Evolutionary conservation across 306 rosid species (phyloP).

Genomic region (Malus orientalis): DNA sequence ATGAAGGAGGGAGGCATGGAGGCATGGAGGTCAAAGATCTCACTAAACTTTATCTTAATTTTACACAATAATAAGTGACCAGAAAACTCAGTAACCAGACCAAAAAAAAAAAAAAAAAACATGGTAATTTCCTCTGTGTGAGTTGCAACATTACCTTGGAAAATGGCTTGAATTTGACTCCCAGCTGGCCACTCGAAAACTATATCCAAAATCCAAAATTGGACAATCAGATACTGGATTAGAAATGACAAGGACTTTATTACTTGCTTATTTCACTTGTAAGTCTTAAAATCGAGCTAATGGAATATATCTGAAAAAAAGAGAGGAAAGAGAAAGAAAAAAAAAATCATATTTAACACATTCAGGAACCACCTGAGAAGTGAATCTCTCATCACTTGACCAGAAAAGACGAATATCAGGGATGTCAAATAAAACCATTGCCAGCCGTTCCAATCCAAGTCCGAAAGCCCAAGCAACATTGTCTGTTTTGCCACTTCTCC

Average conservation of each 20-base stretch:
- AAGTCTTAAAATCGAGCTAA: constrained; percentile 5
- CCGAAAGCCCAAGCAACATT: constrained; percentile 99
- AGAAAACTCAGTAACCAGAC: background rate
- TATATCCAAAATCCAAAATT: constrained; percentile 31
- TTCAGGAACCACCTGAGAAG: constrained; percentile 70
- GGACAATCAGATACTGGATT: constrained; percentile 4
- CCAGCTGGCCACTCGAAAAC: constrained; percentile 74
- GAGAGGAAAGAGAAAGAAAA: background rate
- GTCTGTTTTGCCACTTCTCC: constrained; percentile 57
- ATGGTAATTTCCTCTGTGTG: background rate
- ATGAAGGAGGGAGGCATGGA: background rate
- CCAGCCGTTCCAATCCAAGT: constrained; percentile 91
- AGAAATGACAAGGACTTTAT: constrained; percentile 14
- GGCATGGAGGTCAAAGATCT: background rate
- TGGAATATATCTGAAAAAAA: constrained; percentile 5
- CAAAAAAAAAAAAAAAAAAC: background rate
- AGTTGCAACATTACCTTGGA: constrained; percentile 66
- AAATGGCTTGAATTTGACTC: constrained; percentile 79
- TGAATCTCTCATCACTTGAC: constrained; percentile 86
- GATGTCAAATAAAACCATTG: constrained; percentile 96
- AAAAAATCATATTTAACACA: constrained; percentile 3
- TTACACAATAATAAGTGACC: background rate
- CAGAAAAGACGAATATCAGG: constrained; percentile 96
- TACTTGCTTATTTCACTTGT: background rate
- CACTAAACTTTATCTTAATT: background rate